Conservation (phyloP, 176 grass and related monocot species). For the Oryza glaberrima region DNA sequence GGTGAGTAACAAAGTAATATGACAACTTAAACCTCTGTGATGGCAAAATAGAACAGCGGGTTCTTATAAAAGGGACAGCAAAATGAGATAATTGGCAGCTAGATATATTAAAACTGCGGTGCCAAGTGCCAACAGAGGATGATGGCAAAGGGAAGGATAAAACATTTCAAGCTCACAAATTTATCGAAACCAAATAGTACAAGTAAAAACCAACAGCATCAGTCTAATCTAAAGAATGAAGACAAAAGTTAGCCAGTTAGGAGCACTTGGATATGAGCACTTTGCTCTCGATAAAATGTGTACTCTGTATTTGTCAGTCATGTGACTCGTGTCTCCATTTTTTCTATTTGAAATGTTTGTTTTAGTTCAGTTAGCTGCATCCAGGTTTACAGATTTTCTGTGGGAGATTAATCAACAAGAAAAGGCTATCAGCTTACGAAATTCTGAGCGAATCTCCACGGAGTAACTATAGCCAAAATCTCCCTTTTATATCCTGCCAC, state of each 20-base stretch:
- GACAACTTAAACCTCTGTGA: neutral
- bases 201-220: neutral
- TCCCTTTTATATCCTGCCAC: neutral
- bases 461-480: no score
- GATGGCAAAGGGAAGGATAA: neutral
- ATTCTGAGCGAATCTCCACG: no score
- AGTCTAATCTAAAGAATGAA: neutral
- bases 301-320: neutral
- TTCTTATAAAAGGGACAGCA: neutral
- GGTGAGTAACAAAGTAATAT: neutral
- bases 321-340: neutral
- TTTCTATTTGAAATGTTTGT: neutral
- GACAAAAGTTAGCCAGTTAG: neutral
- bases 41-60: neutral
- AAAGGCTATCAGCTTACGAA: neutral
- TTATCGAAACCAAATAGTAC: neutral
- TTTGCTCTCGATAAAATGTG: neutral
- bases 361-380: neutral
- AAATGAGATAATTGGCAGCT: neutral
- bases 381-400: neutral
- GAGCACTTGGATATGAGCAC: neutral
- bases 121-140: neutral
- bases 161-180: slow-evolving; percentile 1
- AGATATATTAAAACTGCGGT: slow-evolving; percentile 4
- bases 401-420: neutral